Evolutionary conservation across 2,329 filamentous ascomycete species (phyloP).

Genomic region (Cladophialophora yegresii): DNA sequence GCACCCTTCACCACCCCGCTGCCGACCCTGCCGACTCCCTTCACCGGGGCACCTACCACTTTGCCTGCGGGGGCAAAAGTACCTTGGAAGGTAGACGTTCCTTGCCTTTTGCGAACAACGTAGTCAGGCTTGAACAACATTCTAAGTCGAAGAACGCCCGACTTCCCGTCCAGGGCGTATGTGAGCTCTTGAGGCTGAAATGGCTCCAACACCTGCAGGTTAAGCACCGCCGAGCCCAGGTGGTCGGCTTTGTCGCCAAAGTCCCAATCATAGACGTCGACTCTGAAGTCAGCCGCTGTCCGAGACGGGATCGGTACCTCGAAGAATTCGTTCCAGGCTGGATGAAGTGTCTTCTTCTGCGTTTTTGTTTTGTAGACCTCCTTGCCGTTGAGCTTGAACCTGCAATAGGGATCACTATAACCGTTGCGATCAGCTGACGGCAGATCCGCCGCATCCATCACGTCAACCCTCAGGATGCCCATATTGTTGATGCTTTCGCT

Average conservation of each 20-base stretch:
- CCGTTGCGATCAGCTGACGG: slow-evolving; percentile 94
- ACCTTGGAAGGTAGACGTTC: slow-evolving; percentile 88
- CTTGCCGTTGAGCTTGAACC: slow-evolving; percentile 85
- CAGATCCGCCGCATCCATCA: slow-evolving; percentile 82
- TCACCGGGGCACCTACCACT: slow-evolving; percentile 93
- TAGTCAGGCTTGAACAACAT: slow-evolving; percentile 93
- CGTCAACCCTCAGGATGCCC: slow-evolving; percentile 89
- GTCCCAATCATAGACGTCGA: slow-evolving; percentile 92
- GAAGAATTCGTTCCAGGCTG: slow-evolving; percentile 95
- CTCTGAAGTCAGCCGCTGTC: slow-evolving; percentile 78
- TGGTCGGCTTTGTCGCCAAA: slow-evolving; percentile 94
- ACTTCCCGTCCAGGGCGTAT: slow-evolving; percentile 82
- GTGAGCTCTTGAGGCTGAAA: slow-evolving; percentile 77
- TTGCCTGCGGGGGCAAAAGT: slow-evolving; percentile 85
- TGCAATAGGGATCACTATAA: slow-evolving; percentile 95
- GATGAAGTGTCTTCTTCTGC: slow-evolving; percentile 94
- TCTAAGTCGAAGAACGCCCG: slow-evolving; percentile 76
- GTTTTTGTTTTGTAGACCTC: slow-evolving; percentile 94
- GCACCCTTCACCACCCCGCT: slow-evolving; percentile 86
- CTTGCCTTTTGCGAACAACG: slow-evolving; percentile 80
- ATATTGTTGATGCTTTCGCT: slow-evolving; percentile 99
- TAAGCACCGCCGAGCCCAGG: slow-evolving; percentile 74
- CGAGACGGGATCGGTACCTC: slow-evolving; percentile 79
- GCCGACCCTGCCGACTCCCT: slow-evolving; percentile 79
- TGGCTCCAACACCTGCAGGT: slow-evolving; percentile 77